These are phyloP conservation scores for Tuber calosporum DNA, from an alignment of 495 filamentous ascomycete genomes.

Conservation along the genomic window DNA sequence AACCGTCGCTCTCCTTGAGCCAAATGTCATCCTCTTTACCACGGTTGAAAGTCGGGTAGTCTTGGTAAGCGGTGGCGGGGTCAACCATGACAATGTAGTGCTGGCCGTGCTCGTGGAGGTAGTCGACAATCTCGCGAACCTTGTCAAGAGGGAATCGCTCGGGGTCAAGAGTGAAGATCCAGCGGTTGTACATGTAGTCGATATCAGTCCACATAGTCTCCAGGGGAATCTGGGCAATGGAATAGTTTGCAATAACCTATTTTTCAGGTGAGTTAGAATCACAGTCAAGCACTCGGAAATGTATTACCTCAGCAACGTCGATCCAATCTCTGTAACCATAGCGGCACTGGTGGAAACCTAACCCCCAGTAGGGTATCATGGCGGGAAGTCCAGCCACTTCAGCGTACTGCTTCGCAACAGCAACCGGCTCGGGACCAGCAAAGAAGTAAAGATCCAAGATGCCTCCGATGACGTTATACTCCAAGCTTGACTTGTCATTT, in stretches of 20 bases:
- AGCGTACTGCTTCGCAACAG: slow-evolving; percentile 67
- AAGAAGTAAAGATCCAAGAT: slow-evolving; percentile 81
- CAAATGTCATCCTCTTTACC: slow-evolving; percentile 59
- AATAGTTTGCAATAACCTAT: slow-evolving; percentile 68
- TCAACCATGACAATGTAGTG: slow-evolving; percentile 86
- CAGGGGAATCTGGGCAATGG: slow-evolving; percentile 63
- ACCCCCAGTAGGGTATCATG: slow-evolving; percentile 81
- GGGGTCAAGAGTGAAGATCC: slow-evolving; percentile 68
- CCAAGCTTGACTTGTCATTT: slow-evolving; percentile 61
- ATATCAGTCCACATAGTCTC: slow-evolving; percentile 92
- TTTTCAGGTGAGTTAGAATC: neutral
- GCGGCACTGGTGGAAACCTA: slow-evolving; percentile 77
- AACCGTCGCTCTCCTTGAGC: slow-evolving; percentile 57
- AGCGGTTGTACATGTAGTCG: slow-evolving; percentile 60
- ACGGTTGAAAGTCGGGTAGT: slow-evolving; percentile 60
- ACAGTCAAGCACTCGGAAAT: neutral
- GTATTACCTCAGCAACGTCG: slow-evolving; percentile 57
- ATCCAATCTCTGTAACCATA: slow-evolving; percentile 74
- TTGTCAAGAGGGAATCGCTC: slow-evolving; percentile 61
- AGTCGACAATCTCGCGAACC: slow-evolving; percentile 61
- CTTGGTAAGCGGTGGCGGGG: slow-evolving; percentile 63
- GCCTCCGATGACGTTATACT: slow-evolving; percentile 78
- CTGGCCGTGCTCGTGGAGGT: slow-evolving; percentile 67
- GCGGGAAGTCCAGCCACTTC: slow-evolving; percentile 60
- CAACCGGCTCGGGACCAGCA: slow-evolving; percentile 61